A percentile compares a stretch with the other conserved stretches of the same genome.
These are phyloP conservation scores for Pythium volutum DNA, from an alignment of 352 stramenopile species.

Conservation along the genomic window DNA sequence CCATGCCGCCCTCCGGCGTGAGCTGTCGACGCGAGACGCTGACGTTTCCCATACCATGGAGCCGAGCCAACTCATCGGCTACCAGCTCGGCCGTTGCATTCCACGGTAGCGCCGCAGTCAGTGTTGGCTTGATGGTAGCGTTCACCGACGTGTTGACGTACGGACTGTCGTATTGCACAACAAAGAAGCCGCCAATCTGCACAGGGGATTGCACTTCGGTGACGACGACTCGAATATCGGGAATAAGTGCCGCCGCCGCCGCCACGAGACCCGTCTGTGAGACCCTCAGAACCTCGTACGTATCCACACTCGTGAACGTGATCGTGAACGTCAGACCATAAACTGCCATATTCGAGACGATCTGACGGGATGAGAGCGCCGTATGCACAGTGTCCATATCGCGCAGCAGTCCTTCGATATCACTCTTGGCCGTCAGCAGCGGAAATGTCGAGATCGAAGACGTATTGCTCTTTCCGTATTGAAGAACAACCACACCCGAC, in stretches of 20 bases:
- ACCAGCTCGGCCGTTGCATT: slow-evolving; percentile 40
- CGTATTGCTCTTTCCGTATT: slow-evolving; percentile 35
- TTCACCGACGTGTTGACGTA: slow-evolving; percentile 35
- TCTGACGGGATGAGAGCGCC: slow-evolving; percentile 21
- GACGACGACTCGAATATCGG: slow-evolving; percentile 17
- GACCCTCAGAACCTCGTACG: slow-evolving; percentile 31
- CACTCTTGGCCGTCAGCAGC: slow-evolving; percentile 19
- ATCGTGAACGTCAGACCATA: slow-evolving; percentile 46
- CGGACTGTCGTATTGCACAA: slow-evolving; percentile 40
- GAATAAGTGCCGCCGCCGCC: slow-evolving; percentile 5
- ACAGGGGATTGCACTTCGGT: slow-evolving; percentile 35
- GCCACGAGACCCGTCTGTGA: slow-evolving; percentile 23
- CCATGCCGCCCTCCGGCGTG: slow-evolving; percentile 52
- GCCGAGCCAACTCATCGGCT: slow-evolving; percentile 29
- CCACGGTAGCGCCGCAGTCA: slow-evolving; percentile 41
- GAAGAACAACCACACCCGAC: slow-evolving; percentile 34
- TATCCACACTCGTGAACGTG: slow-evolving; percentile 51
- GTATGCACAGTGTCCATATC: slow-evolving; percentile 37
- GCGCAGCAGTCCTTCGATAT: slow-evolving; percentile 33
- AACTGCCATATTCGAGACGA: slow-evolving; percentile 25
- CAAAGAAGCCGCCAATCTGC: slow-evolving; percentile 46
- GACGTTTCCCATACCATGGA: slow-evolving; percentile 58
- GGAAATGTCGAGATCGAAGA: slow-evolving; percentile 14
- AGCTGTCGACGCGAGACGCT: slow-evolving; percentile 34
- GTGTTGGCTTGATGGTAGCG: slow-evolving; percentile 24